phyloP scores from a whole-genome alignment of 2,329 filamentous ascomycete genomes.

The Hypocrella siamensis region DNA sequence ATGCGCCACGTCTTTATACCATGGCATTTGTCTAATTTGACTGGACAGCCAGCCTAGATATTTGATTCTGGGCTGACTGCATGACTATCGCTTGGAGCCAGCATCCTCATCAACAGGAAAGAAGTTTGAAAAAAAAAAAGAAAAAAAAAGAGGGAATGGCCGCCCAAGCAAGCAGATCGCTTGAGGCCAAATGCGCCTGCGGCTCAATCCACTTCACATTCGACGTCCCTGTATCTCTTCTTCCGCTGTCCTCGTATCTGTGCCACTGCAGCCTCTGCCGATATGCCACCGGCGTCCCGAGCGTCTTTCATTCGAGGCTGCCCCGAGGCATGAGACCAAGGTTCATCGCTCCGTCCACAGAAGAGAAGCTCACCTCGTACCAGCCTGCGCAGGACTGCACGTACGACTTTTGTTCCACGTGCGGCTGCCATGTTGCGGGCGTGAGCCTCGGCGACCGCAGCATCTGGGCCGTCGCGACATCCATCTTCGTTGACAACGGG shows the following conservation, averaged over 20 bases:
- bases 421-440: conserved; percentile 28
- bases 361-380: conserved; percentile 21
- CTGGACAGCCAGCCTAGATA: no score
- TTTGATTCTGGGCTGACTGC: no score
- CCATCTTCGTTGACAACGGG: conserved; percentile 22
- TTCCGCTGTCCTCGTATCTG: conserved; percentile 25
- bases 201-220: conserved; percentile 25
- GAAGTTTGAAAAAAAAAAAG: no score
- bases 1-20: no score
- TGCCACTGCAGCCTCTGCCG: conserved; percentile 32
- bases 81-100: no score
- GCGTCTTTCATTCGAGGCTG: conserved; percentile 24
- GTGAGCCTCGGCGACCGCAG: conserved; percentile 13
- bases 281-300: conserved; percentile 23
- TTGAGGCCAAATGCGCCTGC: conserved; percentile 30
- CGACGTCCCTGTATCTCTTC: conserved; percentile 18
- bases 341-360: conserved; percentile 23
- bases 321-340: conserved; percentile 17
- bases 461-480: conserved; percentile 21
- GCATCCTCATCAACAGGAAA: no score
- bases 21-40: no score
- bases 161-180: conserved; percentile 12
- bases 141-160: no score
- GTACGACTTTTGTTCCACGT: conserved; percentile 28
- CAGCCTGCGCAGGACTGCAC: conserved; percentile 13